Percentiles rank a stretch among this genome's conserved stretches.
Conservation (phyloP, 2,329 filamentous ascomycete genomes). For the Neofusicoccum sp. region DNA sequence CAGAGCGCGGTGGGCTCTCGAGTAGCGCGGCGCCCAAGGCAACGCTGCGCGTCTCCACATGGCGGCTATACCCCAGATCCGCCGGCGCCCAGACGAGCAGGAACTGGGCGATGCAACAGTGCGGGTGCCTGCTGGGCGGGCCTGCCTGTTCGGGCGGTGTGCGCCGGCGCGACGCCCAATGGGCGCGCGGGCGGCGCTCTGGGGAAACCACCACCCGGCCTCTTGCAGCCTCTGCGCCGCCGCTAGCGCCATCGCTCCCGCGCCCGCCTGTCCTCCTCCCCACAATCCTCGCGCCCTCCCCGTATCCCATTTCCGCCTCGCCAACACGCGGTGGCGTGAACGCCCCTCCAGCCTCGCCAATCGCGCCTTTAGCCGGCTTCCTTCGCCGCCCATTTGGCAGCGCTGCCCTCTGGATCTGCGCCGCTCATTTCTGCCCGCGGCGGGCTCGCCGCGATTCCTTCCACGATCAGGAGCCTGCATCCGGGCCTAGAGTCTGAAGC, state of each 20-base stretch:
- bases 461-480: slow-evolving; percentile 24
- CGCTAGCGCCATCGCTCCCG: not conserved
- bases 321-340: not conserved
- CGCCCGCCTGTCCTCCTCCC: not conserved
- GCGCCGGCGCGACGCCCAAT: not conserved
- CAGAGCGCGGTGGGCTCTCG: not conserved
- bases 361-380: not conserved
- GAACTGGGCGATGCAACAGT: slow-evolving; percentile 2
- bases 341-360: not conserved
- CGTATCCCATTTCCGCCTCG: not conserved
- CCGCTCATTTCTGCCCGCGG: slow-evolving; percentile 30
- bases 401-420: slow-evolving; percentile 29
- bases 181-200: not conserved
- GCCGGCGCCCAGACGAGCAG: not conserved
- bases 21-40: not conserved
- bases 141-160: not conserved
- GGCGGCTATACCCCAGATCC: slow-evolving; percentile 18
- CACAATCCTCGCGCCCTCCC: not conserved
- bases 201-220: slow-evolving; percentile 9
- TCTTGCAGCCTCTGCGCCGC: not conserved
- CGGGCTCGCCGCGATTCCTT: slow-evolving; percentile 24
- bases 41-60: slow-evolving; percentile 5
- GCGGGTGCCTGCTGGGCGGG: not conserved
- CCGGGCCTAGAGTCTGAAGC: slow-evolving; percentile 7
- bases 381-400: slow-evolving; percentile 24